Base-by-base conservation (phyloP, 306 rosid genomes). In the Luffa acutangula region DNA sequence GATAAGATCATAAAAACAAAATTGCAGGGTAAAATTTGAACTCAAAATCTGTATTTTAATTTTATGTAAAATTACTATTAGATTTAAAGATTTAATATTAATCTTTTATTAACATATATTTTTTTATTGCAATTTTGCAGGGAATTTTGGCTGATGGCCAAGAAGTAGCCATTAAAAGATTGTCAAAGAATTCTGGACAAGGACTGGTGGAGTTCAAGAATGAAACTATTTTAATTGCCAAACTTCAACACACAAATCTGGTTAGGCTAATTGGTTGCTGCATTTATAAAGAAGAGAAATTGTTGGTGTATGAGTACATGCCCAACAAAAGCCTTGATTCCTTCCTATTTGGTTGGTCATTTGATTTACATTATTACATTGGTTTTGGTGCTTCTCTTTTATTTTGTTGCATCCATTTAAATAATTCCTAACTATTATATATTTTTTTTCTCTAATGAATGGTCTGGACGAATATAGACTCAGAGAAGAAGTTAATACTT, bases 101-200 rank as follows among this genome's bases (percentile, higher is more conserved):
- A 5, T 43, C 46, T 43, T 43, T 43, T 43, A 43, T 5, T 5
- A 43, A 43, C 5, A 43, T 43, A 43, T 25, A 25, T 25, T 43
- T 43, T 43, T 43, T 6, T 4, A 3, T 43, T 43, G 46, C 46
- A 43, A 37, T 43, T 43, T 3, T 43, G 46, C 81, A 83, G 89
- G 88, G 90, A 15, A 74, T 3, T 59, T 70, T 85, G 18, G 18
- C 20, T 12, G 81, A 80, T 56, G 86, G 81, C 10, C 78, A 57
- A 80, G 86, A 88, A 64, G 62, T 88, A 46, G 91, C 87, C 9
- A 75, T 88, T 42, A 88, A 84, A 70, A 63, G 89, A 63, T 86
- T 85, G n/a, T 84, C 86, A 7, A 80, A 6, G 45, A 82, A 79
- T 13, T 88, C 87, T 11, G 79, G 84, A 15, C 84, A 85, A 53